These are phyloP conservation scores for Discostella stelligeroides DNA, from an alignment of 108 stramenopile genomes.

Conservation along the genomic window DNA sequence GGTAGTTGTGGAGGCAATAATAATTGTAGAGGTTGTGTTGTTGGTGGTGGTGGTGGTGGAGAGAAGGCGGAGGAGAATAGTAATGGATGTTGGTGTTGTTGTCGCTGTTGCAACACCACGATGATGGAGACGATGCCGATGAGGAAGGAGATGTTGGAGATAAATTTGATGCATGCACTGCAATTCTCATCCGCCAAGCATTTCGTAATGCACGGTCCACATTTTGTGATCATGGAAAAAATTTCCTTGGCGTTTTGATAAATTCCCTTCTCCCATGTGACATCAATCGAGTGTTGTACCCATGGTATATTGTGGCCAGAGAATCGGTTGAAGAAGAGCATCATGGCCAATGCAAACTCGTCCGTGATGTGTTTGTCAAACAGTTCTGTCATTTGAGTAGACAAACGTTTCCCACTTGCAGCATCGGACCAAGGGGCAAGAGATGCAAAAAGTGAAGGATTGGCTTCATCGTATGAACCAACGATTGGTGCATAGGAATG, in stretches of 20 bases:
- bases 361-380: slow-evolving; percentile 66
- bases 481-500: slow-evolving; percentile 52
- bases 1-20: not conserved
- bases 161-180: slow-evolving; percentile 73
- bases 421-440: slow-evolving; percentile 70
- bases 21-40: too few species aligned
- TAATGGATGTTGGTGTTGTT: not conserved
- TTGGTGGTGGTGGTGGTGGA: not conserved
- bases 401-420: slow-evolving; percentile 65
- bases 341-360: slow-evolving; percentile 72
- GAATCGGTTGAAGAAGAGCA: slow-evolving; percentile 79
- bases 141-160: too few species aligned
- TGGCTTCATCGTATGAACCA: slow-evolving; percentile 62
- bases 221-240: slow-evolving; percentile 72
- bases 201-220: slow-evolving; percentile 69
- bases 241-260: slow-evolving; percentile 78
- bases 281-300: slow-evolving; percentile 71
- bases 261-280: slow-evolving; percentile 90
- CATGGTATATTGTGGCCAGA: slow-evolving; percentile 60
- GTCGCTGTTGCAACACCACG: not conserved
- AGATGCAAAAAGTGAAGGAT: slow-evolving; percentile 44
- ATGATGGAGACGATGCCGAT: not conserved
- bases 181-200: slow-evolving; percentile 76
- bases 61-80: not conserved
- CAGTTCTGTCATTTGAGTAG: slow-evolving; percentile 59